Evolutionary conservation across 345 rosid genomes (phyloP).

Genomic region (Excoecaria cochinchinensis): DNA sequence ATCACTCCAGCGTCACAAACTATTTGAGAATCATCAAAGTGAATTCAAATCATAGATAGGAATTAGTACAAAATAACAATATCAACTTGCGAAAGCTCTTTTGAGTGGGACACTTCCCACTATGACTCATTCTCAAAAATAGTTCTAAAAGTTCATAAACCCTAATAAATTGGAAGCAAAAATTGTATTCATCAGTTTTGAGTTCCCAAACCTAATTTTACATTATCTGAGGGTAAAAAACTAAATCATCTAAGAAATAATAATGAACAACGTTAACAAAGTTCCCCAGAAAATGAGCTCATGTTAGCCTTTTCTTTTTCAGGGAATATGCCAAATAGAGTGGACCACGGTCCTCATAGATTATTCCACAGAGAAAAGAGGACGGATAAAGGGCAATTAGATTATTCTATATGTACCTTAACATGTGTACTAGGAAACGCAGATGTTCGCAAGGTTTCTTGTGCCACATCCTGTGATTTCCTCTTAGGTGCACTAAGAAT

Average conservation of each 20-base stretch:
- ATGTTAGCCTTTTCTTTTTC: background rate
- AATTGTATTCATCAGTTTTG: background rate
- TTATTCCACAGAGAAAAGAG: background rate
- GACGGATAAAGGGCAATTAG: too few species aligned
- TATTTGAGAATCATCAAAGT: background rate
- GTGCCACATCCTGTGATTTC: constrained; percentile 21
- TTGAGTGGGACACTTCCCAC: background rate
- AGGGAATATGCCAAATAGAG: background rate
- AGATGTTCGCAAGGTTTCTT: constrained; percentile 27
- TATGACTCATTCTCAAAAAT: background rate
- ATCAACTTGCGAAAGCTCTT: background rate
- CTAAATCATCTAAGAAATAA: background rate
- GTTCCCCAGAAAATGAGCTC: background rate
- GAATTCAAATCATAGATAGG: background rate
- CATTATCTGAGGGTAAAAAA: background rate
- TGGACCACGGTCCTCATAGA: background rate
- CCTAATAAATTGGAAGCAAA: background rate
- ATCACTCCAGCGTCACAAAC: background rate
- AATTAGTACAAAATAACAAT: background rate
- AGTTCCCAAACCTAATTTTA: background rate
- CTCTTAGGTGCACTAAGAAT: constrained; percentile 25
- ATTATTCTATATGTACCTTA: constrained; percentile 17
- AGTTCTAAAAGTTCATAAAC: background rate
- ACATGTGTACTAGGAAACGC: constrained; percentile 29
- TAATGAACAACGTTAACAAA: background rate